Percentiles rank a stretch among this genome's conserved stretches.
These are phyloP conservation scores for Leucocoprinus leucothites DNA, from an alignment of 768 basidiomycete genomes.

Conservation along the genomic window DNA sequence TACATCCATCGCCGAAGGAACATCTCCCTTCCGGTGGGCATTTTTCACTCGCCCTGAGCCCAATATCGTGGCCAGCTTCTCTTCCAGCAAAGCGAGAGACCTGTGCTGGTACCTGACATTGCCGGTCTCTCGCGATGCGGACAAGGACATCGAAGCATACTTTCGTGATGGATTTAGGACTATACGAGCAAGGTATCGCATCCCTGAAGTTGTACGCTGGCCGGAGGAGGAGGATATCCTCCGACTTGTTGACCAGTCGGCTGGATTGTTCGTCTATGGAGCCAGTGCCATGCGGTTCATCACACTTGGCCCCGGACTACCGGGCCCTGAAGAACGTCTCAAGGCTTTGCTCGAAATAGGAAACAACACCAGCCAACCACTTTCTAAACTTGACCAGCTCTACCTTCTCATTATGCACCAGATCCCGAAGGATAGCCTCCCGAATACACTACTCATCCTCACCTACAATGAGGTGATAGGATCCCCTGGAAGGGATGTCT, in stretches of 20 bases:
- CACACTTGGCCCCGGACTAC: background rate
- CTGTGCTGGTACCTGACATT: conserved; percentile 1
- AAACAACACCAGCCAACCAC: background rate
- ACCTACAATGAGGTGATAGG: no score
- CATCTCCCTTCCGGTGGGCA: conserved; percentile 19
- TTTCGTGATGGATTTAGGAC: background rate
- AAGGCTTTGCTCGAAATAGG: no score
- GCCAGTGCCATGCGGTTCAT: conserved; percentile 23
- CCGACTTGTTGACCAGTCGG: conserved; percentile 18
- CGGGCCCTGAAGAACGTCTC: no score
- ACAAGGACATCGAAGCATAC: background rate
- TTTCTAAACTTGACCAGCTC: background rate
- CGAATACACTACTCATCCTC: background rate
- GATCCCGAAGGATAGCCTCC: background rate
- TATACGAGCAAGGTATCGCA: background rate
- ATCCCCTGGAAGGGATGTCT: no score
- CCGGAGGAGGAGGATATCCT: conserved; percentile 17
- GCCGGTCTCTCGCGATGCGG: conserved; percentile 5
- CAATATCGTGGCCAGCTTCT: conserved; percentile 18
- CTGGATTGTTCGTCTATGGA: conserved; percentile 23
- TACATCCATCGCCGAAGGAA: background rate
- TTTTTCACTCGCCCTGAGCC: conserved; percentile 25
- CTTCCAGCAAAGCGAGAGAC: background rate
- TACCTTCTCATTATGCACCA: background rate
- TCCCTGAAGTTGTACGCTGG: conserved; percentile 12